Conservation (phyloP, 2,329 filamentous ascomycete species). For the Aspergillus ruber region DNA sequence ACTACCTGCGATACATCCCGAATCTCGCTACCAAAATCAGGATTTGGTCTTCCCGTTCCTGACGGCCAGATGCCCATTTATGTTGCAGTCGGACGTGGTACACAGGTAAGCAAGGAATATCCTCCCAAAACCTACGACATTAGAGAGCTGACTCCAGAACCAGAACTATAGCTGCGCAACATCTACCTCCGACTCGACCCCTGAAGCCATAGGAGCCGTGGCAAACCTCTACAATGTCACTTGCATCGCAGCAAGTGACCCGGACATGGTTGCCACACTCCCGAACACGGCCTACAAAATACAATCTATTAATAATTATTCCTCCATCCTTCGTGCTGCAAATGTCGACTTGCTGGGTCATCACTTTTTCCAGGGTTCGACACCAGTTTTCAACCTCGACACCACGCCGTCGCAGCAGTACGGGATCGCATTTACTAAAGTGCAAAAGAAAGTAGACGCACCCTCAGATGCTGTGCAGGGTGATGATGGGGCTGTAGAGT, state of each 20-base stretch:
- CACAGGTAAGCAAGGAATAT: conserved; percentile 38
- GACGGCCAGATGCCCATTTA: conserved; percentile 61
- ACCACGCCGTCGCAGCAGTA: conserved; percentile 40
- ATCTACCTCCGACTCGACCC: conserved; percentile 53
- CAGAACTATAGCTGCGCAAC: conserved; percentile 84
- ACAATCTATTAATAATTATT: conserved; percentile 42
- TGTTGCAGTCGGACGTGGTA: conserved; percentile 80
- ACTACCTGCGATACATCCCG: conserved; percentile 29
- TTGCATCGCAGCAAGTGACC: conserved; percentile 66
- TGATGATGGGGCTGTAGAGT: conserved; percentile 63
- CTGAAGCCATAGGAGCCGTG: conserved; percentile 63
- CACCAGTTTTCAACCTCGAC: conserved; percentile 75
- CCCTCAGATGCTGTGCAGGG: conserved; percentile 57
- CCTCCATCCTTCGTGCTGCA: conserved; percentile 42
- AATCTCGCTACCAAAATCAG: conserved; percentile 40
- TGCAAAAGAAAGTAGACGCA: conserved; percentile 56
- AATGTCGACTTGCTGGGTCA: conserved; percentile 63
- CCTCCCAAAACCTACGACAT: conserved; percentile 1
- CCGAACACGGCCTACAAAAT: conserved; percentile 64
- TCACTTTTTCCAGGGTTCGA: conserved; percentile 70
- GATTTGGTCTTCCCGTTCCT: conserved; percentile 55
- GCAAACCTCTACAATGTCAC: conserved; percentile 84
- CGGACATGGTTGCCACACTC: conserved; percentile 59
- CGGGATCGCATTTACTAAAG: conserved; percentile 57
- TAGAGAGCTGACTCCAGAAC: conserved; percentile 22